Conservation (phyloP, 805 yeast genomes). For the Clavispora carvajalis region DNA sequence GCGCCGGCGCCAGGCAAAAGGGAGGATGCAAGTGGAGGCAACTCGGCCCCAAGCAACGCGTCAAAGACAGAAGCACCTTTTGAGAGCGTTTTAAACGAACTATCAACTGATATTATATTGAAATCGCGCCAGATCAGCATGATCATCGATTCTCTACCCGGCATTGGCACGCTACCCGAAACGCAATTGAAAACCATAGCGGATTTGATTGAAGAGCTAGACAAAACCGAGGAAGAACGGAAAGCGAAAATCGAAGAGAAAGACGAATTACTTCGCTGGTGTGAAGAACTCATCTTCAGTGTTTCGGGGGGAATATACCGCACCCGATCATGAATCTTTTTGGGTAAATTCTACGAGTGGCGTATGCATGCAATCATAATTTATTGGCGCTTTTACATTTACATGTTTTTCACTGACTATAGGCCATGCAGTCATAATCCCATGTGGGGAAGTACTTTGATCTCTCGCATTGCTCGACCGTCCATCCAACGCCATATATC, state of each 20-base stretch:
- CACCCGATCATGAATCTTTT: slow-evolving; percentile 2
- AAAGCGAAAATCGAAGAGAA: slow-evolving; percentile 55
- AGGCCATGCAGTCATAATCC: slow-evolving; percentile 39
- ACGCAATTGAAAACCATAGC: slow-evolving; percentile 66
- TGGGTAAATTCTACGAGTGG: background rate
- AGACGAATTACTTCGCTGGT: slow-evolving; percentile 54
- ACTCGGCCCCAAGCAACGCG: slow-evolving; percentile 11
- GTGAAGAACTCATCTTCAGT: slow-evolving; percentile 60
- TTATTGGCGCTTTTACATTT: background rate
- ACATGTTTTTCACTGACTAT: slow-evolving; percentile 3
- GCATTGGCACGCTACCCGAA: slow-evolving; percentile 77
- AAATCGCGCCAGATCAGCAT: slow-evolving; percentile 83
- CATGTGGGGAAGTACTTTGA: slow-evolving; percentile 34
- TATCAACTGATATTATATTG: slow-evolving; percentile 77
- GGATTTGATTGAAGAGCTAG: slow-evolving; percentile 56
- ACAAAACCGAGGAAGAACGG: slow-evolving; percentile 54
- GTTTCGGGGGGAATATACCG: slow-evolving; percentile 53
- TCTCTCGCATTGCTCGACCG: slow-evolving; percentile 30
- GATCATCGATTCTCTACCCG: slow-evolving; percentile 85
- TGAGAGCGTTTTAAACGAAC: slow-evolving; percentile 58
- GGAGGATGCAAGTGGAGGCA: slow-evolving; percentile 13
- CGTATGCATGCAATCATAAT: background rate
- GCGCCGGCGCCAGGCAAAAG: slow-evolving; percentile 43
- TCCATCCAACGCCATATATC: slow-evolving; percentile 46
- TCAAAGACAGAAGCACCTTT: slow-evolving; percentile 15